A percentile compares a stretch with the other conserved stretches of the same genome.
phyloP scores from a whole-genome alignment of 352 stramenopile species.

The Phytophthora pseudosyringae region DNA sequence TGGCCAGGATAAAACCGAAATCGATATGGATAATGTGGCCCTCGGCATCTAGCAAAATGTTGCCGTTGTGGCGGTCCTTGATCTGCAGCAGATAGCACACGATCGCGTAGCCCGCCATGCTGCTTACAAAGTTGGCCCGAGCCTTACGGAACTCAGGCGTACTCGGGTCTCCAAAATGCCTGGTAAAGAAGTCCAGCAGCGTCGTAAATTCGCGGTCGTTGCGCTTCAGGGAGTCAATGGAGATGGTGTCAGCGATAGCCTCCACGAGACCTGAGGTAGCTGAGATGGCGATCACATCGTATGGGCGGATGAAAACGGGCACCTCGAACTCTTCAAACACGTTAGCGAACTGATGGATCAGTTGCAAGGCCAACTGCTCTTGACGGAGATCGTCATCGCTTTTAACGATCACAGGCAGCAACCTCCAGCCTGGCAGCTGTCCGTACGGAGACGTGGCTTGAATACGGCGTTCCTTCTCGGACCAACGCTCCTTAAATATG shows the following conservation, averaged over 20 bases:
- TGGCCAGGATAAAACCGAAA: slow-evolving; percentile 96
- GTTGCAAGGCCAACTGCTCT: slow-evolving; percentile 97
- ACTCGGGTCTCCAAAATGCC: slow-evolving; percentile 90
- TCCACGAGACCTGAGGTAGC: slow-evolving; percentile 95
- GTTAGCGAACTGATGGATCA: slow-evolving; percentile 95
- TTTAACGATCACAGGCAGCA: slow-evolving; percentile 97
- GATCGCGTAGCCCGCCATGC: slow-evolving; percentile 92
- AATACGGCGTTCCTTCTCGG: slow-evolving; percentile 93
- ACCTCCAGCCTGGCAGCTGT: slow-evolving; percentile 85
- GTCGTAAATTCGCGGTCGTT: slow-evolving; percentile 94
- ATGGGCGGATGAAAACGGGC: slow-evolving; percentile 95
- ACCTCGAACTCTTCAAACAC: slow-evolving; percentile 95
- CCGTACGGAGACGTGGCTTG: slow-evolving; percentile 88
- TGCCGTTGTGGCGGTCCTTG: slow-evolving; percentile 98
- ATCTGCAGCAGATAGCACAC: slow-evolving; percentile 97
- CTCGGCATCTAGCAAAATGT: slow-evolving; percentile 96
- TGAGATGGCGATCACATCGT: slow-evolving; percentile 96
- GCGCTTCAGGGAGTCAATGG: slow-evolving; percentile 97
- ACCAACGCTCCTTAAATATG: slow-evolving; percentile 96
- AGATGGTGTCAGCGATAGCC: slow-evolving; percentile 97
- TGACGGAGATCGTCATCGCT: slow-evolving; percentile 98
- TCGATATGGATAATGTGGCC: slow-evolving; percentile 98
- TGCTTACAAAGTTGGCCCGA: slow-evolving; percentile 89
- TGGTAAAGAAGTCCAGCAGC: slow-evolving; percentile 94
- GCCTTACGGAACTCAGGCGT: slow-evolving; percentile 79